A percentile compares a stretch with the other conserved stretches of the same genome.
Conservation (phyloP, 805 yeast genomes). For the Cyberlindnera mrakii region DNA sequence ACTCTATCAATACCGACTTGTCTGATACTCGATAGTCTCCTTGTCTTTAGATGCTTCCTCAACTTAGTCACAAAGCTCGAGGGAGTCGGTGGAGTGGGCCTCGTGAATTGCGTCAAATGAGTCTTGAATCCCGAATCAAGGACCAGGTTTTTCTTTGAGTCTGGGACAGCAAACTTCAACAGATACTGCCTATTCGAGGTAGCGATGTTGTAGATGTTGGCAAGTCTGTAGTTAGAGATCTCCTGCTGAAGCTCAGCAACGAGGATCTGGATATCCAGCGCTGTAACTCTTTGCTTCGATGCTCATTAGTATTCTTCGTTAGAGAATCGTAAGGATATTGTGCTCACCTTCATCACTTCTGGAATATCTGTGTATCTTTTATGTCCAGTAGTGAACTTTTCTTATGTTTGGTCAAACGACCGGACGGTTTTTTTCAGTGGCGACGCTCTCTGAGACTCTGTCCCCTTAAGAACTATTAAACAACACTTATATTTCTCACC, state of each 20-base stretch:
- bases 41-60: constrained; percentile 78
- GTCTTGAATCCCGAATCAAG: constrained; percentile 83
- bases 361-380: too few relatives aligned
- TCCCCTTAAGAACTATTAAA: too few relatives aligned
- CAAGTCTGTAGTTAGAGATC: constrained; percentile 63
- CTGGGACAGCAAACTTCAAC: constrained; percentile 77
- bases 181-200: constrained; percentile 67
- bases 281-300: constrained; percentile 75
- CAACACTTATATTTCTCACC: background rate
- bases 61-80: constrained; percentile 80
- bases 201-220: constrained; percentile 78
- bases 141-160: constrained; percentile 67
- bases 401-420: too few relatives aligned
- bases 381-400: too few relatives aligned
- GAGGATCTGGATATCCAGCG: constrained; percentile 73
- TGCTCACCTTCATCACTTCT: too few relatives aligned
- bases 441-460: too few relatives aligned
- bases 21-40: constrained; percentile 64
- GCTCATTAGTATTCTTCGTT: constrained; percentile 1
- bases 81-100: constrained; percentile 78
- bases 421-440: too few relatives aligned
- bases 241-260: constrained; percentile 55
- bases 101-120: constrained; percentile 72
- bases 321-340: too few relatives aligned
- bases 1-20: constrained; percentile 80